Evolutionary conservation across 1,139 yeast species (phyloP).

Genomic region (Ogataea hybrid): DNA sequence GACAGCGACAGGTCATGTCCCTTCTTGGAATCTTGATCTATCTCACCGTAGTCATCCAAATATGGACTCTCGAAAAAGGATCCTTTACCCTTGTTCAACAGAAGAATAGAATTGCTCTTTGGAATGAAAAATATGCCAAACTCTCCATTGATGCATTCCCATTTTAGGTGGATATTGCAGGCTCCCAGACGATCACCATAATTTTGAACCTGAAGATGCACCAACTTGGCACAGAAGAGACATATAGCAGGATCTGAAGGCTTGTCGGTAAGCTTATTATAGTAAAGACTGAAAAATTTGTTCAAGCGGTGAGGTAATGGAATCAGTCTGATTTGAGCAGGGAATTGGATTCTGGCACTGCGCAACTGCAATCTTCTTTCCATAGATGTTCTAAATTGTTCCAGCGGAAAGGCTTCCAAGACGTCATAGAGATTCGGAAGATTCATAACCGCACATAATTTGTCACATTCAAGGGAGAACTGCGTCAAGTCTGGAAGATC

Average conservation of each 20-base stretch:
- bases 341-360: constrained; percentile 46
- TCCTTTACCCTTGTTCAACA: constrained; percentile 67
- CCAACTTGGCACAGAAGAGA: constrained; percentile 71
- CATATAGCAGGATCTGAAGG: constrained; percentile 84
- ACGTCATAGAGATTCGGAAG: constrained; percentile 42
- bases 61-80: constrained; percentile 85
- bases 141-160: constrained; percentile 65
- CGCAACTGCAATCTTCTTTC: constrained; percentile 10
- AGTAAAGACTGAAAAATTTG: constrained; percentile 59
- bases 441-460: constrained; percentile 51
- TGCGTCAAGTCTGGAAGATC: constrained; percentile 28
- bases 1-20: constrained; percentile 72
- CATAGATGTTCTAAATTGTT: constrained; percentile 12
- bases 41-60: constrained; percentile 83
- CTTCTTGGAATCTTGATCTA: constrained; percentile 70
- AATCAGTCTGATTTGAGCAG: constrained; percentile 45
- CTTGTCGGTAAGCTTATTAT: constrained; percentile 44
- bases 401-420: constrained; percentile 13
- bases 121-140: constrained; percentile 77
- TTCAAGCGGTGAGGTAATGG: constrained; percentile 54
- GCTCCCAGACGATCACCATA: constrained; percentile 57
- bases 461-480: constrained; percentile 46
- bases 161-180: constrained; percentile 61
- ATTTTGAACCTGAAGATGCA: constrained; percentile 62
- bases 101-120: constrained; percentile 65